phyloP scores from a whole-genome alignment of 140 eudicot genomes.

The Cichorium intybus region DNA sequence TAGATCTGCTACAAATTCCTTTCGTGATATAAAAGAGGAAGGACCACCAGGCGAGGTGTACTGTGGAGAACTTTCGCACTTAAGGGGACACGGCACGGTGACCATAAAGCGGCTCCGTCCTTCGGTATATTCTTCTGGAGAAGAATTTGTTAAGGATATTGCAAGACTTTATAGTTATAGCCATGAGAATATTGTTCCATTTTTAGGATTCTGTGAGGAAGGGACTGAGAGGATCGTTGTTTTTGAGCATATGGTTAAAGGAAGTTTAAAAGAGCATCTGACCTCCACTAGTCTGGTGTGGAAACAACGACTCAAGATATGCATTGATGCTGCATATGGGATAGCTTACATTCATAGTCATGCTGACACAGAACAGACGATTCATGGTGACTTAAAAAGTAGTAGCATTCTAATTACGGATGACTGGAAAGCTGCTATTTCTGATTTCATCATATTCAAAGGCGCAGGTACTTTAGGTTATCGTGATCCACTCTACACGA shows the following conservation, averaged over 20 bases:
- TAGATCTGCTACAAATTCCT: background rate
- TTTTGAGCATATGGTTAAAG: conserved; percentile 6
- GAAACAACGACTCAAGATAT: background rate
- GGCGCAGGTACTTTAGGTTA: conserved; percentile 2
- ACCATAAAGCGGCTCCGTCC: conserved; percentile 5
- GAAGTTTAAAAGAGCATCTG: background rate
- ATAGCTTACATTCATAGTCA: background rate
- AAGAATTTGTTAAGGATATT: background rate
- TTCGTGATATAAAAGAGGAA: background rate
- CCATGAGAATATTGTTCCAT: conserved; percentile 1
- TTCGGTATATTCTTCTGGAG: background rate
- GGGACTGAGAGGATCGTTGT: background rate
- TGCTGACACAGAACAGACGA: background rate
- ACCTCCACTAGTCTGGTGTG: background rate
- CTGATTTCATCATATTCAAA: conserved; percentile 10
- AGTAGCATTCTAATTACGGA: background rate
- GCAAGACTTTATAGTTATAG: background rate
- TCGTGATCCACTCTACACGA: background rate
- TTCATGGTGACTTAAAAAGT: conserved; percentile 13
- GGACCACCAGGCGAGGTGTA: background rate
- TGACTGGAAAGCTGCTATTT: conserved; percentile 7
- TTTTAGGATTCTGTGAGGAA: conserved; percentile 11
- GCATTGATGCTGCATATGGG: background rate
- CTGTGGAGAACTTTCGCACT: background rate
- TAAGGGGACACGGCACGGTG: background rate